These are phyloP conservation scores for Prototheca wickerhamii DNA, from an alignment of 163 green algal species.

Conservation along the genomic window DNA sequence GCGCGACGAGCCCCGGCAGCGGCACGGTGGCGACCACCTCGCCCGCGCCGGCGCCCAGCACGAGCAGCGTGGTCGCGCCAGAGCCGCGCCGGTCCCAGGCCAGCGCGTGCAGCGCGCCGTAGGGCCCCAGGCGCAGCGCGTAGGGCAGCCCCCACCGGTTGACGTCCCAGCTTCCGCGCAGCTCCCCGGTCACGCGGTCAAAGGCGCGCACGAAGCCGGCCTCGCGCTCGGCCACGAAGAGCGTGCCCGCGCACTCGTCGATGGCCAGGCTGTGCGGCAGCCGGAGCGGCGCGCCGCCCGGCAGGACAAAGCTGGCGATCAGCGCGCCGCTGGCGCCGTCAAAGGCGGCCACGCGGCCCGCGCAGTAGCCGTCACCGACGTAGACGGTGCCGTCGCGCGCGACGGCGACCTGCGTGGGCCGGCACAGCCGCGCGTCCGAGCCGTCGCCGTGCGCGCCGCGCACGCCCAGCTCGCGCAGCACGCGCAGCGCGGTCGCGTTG, in stretches of 20 bases:
- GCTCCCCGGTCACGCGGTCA: conserved; percentile 14
- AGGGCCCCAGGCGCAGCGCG: conserved; percentile 52
- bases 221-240: conserved; percentile 66
- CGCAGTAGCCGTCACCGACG: conserved; percentile 83
- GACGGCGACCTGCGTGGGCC: conserved; percentile 60
- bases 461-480: conserved; percentile 38
- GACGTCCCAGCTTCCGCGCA: conserved; percentile 17
- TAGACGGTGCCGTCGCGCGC: conserved; percentile 55
- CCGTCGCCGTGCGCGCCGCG: conserved; percentile 30
- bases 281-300: not conserved
- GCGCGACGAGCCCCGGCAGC: conserved; percentile 40
- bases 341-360: conserved; percentile 52
- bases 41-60: conserved; percentile 14
- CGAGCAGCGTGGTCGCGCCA: conserved; percentile 12
- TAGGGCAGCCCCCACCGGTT: conserved; percentile 41
- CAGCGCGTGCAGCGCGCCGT: conserved; percentile 55
- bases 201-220: conserved; percentile 39
- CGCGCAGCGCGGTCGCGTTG: no score
- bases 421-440: conserved; percentile 41
- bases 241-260: conserved; percentile 56
- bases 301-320: not conserved
- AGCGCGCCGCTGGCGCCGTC: not conserved
- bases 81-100: conserved; percentile 33
- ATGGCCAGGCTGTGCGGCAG: conserved; percentile 61
- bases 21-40: not conserved